These are phyloP conservation scores for Fusarium sp. DNA, from an alignment of 2,329 filamentous ascomycete genomes.

Conservation along the genomic window DNA sequence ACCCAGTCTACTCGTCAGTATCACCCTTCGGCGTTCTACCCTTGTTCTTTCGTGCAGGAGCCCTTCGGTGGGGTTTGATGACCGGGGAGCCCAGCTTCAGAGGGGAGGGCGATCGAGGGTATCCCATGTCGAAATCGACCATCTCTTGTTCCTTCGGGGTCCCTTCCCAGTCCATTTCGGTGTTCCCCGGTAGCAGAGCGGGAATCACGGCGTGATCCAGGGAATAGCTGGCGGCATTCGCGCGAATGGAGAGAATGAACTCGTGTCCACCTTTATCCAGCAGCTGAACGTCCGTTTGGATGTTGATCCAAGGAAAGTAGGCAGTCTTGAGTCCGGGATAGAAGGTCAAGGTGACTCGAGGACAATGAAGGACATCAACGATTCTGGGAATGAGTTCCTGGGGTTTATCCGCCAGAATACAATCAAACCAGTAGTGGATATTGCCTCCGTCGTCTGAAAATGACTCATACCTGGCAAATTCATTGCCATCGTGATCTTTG, in stretches of 20 bases:
- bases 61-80: not conserved
- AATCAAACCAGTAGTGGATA: conserved; percentile 15
- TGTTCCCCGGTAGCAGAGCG: not conserved
- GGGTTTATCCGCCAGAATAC: not conserved
- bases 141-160: conserved; percentile 3
- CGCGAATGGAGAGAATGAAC: conserved; percentile 4
- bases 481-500: not conserved
- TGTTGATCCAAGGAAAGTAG: not conserved
- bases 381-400: not conserved
- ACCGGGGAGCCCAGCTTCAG: conserved; percentile 1
- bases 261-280: not conserved
- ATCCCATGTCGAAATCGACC: not conserved
- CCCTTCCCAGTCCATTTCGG: conserved; percentile 12
- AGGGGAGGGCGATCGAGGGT: conserved; percentile 7
- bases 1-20: not conserved
- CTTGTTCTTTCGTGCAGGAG: not conserved
- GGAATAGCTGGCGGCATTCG: not conserved
- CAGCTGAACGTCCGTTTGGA: not conserved
- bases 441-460: conserved; percentile 9
- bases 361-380: not conserved
- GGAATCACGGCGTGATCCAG: not conserved
- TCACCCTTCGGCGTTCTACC: not conserved
- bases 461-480: not conserved
- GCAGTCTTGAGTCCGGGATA: not conserved
- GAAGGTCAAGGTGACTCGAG: conserved; percentile 3